Percentiles rank a stretch among this genome's conserved stretches.
Conservation (phyloP, 2,329 filamentous ascomycete species). For the Thielaviopsis ethacetica region DNA sequence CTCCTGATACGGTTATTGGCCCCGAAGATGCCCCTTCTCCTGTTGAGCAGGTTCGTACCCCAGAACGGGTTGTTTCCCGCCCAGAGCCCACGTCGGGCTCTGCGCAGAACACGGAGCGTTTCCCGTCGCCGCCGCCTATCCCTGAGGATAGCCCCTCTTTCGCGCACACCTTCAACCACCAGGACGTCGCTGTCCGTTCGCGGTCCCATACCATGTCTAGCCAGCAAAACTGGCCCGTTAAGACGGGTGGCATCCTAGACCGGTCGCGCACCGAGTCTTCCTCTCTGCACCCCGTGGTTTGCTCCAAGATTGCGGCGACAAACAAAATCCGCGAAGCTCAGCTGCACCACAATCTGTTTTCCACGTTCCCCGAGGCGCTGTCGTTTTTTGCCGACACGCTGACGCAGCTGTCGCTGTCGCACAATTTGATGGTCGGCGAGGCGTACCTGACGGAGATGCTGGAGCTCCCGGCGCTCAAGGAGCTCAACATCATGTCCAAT, state of each 20-base stretch:
- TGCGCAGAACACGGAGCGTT: background rate
- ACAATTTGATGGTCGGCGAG: constrained; percentile 54
- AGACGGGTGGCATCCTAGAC: constrained; percentile 49
- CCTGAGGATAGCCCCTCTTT: background rate
- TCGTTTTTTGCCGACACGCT: constrained; percentile 55
- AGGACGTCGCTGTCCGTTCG: constrained; percentile 28
- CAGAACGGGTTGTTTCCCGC: background rate
- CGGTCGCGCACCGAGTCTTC: constrained; percentile 49
- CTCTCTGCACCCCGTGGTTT: constrained; percentile 40
- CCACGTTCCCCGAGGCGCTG: constrained; percentile 52
- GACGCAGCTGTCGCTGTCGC: constrained; percentile 54
- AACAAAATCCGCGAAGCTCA: constrained; percentile 42
- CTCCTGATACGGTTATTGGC: constrained; percentile 11
- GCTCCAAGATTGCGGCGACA: constrained; percentile 35
- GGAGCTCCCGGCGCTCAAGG: constrained; percentile 55
- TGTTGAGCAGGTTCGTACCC: background rate
- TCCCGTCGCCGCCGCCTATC: background rate
- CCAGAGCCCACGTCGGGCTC: background rate
- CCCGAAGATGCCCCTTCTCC: constrained; percentile 11
- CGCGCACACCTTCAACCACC: constrained; percentile 15
- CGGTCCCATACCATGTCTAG: constrained; percentile 31
- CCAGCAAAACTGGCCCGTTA: constrained; percentile 36
- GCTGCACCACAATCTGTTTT: constrained; percentile 64
- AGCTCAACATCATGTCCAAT: constrained; percentile 61
- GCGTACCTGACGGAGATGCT: constrained; percentile 50